Percentiles rank a stretch among this genome's conserved stretches.
Evolutionary conservation across 352 stramenopile genomes (phyloP).

Genomic region (Globisporangium emineosum): DNA sequence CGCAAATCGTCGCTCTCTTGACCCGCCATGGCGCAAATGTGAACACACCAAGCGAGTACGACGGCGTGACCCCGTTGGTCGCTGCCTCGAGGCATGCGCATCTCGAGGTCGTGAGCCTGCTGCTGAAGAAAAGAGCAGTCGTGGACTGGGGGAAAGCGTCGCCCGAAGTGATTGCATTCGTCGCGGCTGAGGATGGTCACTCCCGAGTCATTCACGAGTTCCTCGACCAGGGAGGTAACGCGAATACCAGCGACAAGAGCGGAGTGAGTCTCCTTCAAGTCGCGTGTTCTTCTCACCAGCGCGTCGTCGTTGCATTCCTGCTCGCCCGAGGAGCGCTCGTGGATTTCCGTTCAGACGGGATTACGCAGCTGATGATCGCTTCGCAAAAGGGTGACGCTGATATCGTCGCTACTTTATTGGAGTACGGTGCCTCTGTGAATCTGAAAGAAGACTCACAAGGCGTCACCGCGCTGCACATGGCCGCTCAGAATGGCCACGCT

Average conservation of each 20-base stretch:
- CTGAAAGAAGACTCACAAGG: constrained; percentile 3
- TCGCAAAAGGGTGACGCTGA: constrained; percentile 1
- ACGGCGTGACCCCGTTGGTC: constrained; percentile 1
- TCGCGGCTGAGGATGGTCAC: constrained; percentile 7
- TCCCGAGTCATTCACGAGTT: constrained; percentile 7
- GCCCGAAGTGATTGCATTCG: not conserved
- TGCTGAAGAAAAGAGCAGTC: constrained; percentile 4
- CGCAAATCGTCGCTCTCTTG: constrained; percentile 4
- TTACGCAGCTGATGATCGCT: constrained; percentile 15
- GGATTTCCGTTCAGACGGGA: constrained; percentile 1
- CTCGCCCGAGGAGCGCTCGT: constrained; percentile 6
- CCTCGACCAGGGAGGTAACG: not conserved
- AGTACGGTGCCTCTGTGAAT: not conserved
- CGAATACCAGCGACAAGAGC: constrained; percentile 1
- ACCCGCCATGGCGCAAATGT: constrained; percentile 2
- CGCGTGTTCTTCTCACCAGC: constrained; percentile 2
- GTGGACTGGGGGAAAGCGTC: constrained; percentile 6
- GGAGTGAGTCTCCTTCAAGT: constrained; percentile 12
- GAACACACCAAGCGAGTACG: constrained; percentile 1
- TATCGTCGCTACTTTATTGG: constrained; percentile 5
- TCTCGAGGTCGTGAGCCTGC: constrained; percentile 5
- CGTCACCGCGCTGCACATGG: constrained; percentile 12
- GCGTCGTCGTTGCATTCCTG: not conserved
- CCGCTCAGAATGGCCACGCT: constrained; percentile 12
- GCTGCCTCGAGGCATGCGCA: constrained; percentile 3